Percentiles rank a stretch among this genome's conserved stretches.
Conservation (phyloP, 345 rosid genomes). For the Populus simonii region DNA sequence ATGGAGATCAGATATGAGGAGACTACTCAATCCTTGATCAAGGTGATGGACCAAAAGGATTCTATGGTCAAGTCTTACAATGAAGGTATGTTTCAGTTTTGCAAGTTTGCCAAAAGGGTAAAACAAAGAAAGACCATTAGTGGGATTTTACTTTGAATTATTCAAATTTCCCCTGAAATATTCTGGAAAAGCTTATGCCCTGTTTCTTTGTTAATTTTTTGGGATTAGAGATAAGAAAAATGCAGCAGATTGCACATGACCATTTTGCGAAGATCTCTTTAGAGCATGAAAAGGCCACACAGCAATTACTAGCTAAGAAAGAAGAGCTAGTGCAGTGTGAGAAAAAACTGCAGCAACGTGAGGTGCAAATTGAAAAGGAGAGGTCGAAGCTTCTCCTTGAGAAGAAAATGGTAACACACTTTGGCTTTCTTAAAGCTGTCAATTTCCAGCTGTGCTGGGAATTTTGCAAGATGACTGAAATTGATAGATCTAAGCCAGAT, state of each 20-base stretch:
- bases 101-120: neutral
- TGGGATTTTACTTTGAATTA: conserved; percentile 1
- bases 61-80: conserved; percentile 42
- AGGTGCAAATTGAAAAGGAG: conserved; percentile 47
- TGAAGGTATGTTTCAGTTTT: conserved; percentile 41
- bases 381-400: conserved; percentile 38
- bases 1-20: conserved; percentile 41
- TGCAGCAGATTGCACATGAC: conserved; percentile 39
- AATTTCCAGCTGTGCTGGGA: conserved; percentile 2
- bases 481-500: neutral
- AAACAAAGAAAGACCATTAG: neutral
- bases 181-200: neutral
- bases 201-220: neutral
- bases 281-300: conserved; percentile 42
- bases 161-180: neutral
- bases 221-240: conserved; percentile 27
- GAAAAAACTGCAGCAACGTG: conserved; percentile 41
- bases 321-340: conserved; percentile 38
- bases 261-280: conserved; percentile 33
- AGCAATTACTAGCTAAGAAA: conserved; percentile 35
- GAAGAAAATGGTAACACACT: conserved; percentile 46
- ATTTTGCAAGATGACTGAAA: conserved; percentile 10
- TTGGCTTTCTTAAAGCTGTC: neutral
- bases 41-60: conserved; percentile 32
- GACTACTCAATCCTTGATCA: conserved; percentile 20